Conservation (phyloP, 371 early-diverging fungal genomes). For the Apophysomyces ossiformis region DNA sequence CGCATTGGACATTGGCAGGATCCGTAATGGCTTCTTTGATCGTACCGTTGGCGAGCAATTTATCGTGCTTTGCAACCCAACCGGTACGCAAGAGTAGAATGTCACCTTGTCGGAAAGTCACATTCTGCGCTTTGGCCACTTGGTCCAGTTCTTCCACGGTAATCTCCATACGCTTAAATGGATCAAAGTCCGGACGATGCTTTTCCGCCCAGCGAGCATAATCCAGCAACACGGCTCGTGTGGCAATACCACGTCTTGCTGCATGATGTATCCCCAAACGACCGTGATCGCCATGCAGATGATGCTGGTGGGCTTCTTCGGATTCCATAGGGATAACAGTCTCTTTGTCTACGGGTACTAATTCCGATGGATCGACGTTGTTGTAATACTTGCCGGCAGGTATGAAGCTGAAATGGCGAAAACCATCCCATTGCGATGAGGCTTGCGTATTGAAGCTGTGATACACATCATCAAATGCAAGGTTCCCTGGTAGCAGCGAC, state of each 20-base stretch:
- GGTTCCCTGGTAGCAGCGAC: neutral
- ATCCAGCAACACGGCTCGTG: conserved; percentile 23
- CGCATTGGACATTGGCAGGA: conserved; percentile 29
- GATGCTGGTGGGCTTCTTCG: neutral
- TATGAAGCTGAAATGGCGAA: conserved; percentile 15
- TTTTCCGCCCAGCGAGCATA: conserved; percentile 18
- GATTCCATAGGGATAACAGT: neutral
- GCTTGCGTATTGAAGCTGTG: conserved; percentile 20
- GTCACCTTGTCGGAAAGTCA: conserved; percentile 19
- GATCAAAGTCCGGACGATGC: conserved; percentile 17
- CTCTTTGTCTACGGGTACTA: conserved; percentile 1
- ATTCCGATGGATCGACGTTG: neutral
- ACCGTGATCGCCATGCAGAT: conserved; percentile 9
- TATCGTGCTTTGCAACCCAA: conserved; percentile 20
- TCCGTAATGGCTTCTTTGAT: neutral
- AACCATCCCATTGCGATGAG: conserved; percentile 26
- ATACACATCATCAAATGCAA: conserved; percentile 20
- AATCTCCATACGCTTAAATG: conserved; percentile 20
- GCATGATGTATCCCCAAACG: conserved; percentile 23
- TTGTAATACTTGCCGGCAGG: conserved; percentile 16
- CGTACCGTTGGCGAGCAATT: neutral
- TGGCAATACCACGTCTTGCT: conserved; percentile 22
- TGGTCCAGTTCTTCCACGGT: conserved; percentile 15
- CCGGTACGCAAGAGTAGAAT: conserved; percentile 23
- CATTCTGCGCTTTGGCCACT: conserved; percentile 17